Evolutionary conservation across 371 early-diverging fungal genomes (phyloP).

Genomic region (Mucor velutinosus): DNA sequence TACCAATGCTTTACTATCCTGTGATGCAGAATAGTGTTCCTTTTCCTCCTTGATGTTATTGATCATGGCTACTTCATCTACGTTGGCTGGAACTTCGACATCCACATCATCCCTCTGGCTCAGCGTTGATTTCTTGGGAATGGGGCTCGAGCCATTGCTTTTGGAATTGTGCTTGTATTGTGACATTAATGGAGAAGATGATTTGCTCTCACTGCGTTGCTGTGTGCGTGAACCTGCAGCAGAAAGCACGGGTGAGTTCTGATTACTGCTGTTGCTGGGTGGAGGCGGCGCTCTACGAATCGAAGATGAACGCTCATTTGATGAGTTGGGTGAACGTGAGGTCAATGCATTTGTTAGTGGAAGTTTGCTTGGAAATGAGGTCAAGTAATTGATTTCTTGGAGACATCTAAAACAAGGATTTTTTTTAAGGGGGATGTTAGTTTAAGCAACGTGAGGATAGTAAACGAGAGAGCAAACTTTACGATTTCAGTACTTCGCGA

Average conservation of each 20-base stretch:
- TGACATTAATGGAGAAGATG: not conserved
- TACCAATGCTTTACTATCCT: conserved; percentile 19
- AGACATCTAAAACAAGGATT: conserved; percentile 46
- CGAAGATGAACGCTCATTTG: conserved; percentile 6
- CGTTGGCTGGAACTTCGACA: conserved; percentile 39
- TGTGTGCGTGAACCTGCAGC: conserved; percentile 5
- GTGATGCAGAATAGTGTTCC: conserved; percentile 6
- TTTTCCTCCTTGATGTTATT: conserved; percentile 29
- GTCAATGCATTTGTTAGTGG: conserved; percentile 36
- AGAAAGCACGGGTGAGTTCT: conserved; percentile 11
- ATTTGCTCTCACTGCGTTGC: not conserved
- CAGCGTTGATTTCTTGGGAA: conserved; percentile 4
- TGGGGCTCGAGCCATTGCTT: not conserved
- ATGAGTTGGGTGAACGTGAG: conserved; percentile 3
- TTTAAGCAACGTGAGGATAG: not conserved
- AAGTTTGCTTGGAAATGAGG: conserved; percentile 46
- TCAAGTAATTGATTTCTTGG: conserved; percentile 67
- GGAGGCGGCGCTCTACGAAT: conserved; percentile 11
- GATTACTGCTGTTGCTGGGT: conserved; percentile 1
- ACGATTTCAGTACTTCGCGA: conserved; percentile 80
- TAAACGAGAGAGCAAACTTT: conserved; percentile 24
- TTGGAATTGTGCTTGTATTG: not conserved
- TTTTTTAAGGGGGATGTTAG: conserved; percentile 5
- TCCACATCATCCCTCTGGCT: conserved; percentile 18
- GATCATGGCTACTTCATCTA: conserved; percentile 56